Base-by-base conservation (phyloP, 1,284 basidiomycete genomes). In the Marasmius sp. region DNA sequence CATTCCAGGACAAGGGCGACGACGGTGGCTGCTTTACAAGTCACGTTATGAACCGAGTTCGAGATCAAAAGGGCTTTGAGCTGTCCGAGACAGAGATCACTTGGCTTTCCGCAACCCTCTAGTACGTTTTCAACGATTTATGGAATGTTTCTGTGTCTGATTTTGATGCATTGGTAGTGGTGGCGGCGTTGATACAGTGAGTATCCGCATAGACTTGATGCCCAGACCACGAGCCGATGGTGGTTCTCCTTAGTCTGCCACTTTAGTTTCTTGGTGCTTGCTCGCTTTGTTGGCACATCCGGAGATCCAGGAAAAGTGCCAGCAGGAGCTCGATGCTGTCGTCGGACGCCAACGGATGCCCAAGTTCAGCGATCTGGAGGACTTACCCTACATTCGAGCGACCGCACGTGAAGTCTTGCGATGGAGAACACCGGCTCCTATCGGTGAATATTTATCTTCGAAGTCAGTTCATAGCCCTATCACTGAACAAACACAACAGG, bases 51-150 rank as follows among this genome's bases (percentile, higher is more conserved):
- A 48, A 58, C 5, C 45, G 48, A 8, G 47, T 58, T 38, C 43
- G 47, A 22, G 47, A 58, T 34, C 48, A 22, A 34, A 38, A 58
- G 16, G 50, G 47, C 20, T 34, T 36, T 48, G 34, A 48, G 7
- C 43, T 58, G 11, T 36, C 43, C n/a, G 45, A 49, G 10, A 41
- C 45, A 9, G 45, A 58, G 20, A 34, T 22, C n/a, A 45, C 57
- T n/a, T 58, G 57, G 57, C 57, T 58, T 33, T 45, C 57, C 5
- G 57, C 41, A 12, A 49, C 57, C 36, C 43, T 58, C 20, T 58
- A 49, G 57, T 58, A 58, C 6, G 57, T 58, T 1, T 6, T 18
- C 34, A 10, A 20, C 2, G 3, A 11, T 14, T 39, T 8, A 10
- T 12, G 11, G 27, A 53, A 27, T 38, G n/a, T n/a, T n/a, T 3